phyloP scores from a whole-genome alignment of 192 early-diverging fungal genomes.

The Backusella tarrabulga region DNA sequence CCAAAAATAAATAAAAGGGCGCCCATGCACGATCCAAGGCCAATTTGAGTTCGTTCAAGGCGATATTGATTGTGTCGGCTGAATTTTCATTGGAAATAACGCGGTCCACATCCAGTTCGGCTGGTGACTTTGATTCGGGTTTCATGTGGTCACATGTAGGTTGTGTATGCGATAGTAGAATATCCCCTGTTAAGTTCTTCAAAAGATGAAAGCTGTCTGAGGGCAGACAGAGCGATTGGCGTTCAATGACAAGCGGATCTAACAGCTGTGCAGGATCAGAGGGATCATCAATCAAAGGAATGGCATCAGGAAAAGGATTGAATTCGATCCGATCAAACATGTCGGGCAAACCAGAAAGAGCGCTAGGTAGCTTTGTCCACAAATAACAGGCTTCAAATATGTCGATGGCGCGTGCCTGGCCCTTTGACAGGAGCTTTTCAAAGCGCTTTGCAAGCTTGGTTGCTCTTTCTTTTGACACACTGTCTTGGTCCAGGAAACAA shows the following conservation, averaged over 20 bases:
- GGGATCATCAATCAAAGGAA: slow-evolving; percentile 51
- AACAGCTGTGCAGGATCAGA: slow-evolving; percentile 65
- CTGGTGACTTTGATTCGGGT: slow-evolving; percentile 60
- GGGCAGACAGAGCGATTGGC: slow-evolving; percentile 59
- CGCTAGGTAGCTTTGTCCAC: slow-evolving; percentile 48
- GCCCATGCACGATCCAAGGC: slow-evolving; percentile 67
- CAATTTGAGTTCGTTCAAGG: slow-evolving; percentile 54
- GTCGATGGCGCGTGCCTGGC: not conserved
- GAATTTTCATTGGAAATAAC: slow-evolving; percentile 69
- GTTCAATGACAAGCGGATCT: slow-evolving; percentile 64
- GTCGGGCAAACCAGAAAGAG: slow-evolving; percentile 42
- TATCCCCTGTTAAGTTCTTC: slow-evolving; percentile 64
- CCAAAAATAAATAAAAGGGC: slow-evolving; percentile 42
- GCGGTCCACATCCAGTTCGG: slow-evolving; percentile 68
- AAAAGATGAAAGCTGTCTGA: slow-evolving; percentile 62
- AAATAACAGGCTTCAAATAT: slow-evolving; percentile 20
- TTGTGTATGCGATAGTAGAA: slow-evolving; percentile 64
- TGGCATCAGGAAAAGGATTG: slow-evolving; percentile 41
- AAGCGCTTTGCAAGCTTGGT: slow-evolving; percentile 23
- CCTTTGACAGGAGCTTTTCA: slow-evolving; percentile 12
- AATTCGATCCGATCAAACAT: slow-evolving; percentile 50
- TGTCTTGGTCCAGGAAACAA: not conserved
- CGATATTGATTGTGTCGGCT: slow-evolving; percentile 48
- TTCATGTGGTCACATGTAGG: slow-evolving; percentile 71
- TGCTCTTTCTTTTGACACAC: slow-evolving; percentile 17